Percentiles rank a stretch among this genome's conserved stretches.
These are phyloP conservation scores for Termitomyces sp. DNA, from an alignment of 768 basidiomycete species.

Conservation along the genomic window DNA sequence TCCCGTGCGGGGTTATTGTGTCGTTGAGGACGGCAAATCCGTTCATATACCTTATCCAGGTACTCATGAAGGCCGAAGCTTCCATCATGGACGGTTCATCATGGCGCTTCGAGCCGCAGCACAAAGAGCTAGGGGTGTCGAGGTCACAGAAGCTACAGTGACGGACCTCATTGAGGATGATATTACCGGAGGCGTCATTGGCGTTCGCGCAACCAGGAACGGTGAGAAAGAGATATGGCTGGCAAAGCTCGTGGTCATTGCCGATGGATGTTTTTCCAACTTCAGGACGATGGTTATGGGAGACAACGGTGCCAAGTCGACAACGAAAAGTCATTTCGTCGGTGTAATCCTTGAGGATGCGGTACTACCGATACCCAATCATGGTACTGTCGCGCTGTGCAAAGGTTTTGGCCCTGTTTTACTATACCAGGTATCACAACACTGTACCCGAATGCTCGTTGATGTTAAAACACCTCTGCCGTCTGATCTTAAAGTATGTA, in stretches of 20 bases:
- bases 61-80: slow-evolving; percentile 68
- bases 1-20: slow-evolving; percentile 80
- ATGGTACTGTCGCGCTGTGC: slow-evolving; percentile 81
- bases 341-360: slow-evolving; percentile 81
- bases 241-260: slow-evolving; percentile 80
- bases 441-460: slow-evolving; percentile 90
- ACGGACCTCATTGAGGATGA: slow-evolving; percentile 65
- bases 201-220: slow-evolving; percentile 57
- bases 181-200: slow-evolving; percentile 45
- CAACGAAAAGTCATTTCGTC: slow-evolving; percentile 73
- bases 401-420: slow-evolving; percentile 84
- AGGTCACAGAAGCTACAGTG: slow-evolving; percentile 81
- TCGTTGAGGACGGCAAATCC: slow-evolving; percentile 55
- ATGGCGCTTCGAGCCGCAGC: slow-evolving; percentile 71
- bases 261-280: slow-evolving; percentile 95
- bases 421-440: slow-evolving; percentile 84
- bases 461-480: slow-evolving; percentile 86
- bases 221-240: slow-evolving; percentile 47
- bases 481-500: slow-evolving; percentile 65
- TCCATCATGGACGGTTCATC: slow-evolving; percentile 93
- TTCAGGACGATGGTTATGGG: slow-evolving; percentile 73
- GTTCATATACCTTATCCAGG: slow-evolving; percentile 90
- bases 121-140: slow-evolving; percentile 53
- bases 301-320: slow-evolving; percentile 38
- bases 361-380: slow-evolving; percentile 62